Conservation (phyloP, 164 flowering plant species). For the Pachysandra terminalis region DNA sequence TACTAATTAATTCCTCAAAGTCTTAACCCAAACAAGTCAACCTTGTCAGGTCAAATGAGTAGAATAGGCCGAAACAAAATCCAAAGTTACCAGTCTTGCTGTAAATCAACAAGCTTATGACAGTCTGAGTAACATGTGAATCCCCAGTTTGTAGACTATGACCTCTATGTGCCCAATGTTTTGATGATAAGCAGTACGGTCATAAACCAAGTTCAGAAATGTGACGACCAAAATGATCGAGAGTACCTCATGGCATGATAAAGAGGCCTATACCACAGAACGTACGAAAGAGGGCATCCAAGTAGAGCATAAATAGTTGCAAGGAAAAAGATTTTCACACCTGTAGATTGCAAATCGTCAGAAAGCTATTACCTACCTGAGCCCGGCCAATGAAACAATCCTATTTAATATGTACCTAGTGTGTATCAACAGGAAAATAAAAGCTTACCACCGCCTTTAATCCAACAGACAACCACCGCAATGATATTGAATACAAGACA, state of each 20-base stretch:
- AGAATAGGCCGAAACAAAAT: too few relatives aligned
- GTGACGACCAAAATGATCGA: neutral
- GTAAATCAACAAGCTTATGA: too few relatives aligned
- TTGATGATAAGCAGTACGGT: neutral
- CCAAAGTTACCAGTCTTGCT: too few relatives aligned
- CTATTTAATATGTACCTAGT: neutral
- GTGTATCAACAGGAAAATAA: neutral
- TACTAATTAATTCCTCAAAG: too few relatives aligned
- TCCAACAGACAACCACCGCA: constrained; percentile 85
- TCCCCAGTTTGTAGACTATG: neutral
- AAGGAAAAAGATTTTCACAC: constrained; percentile 91
- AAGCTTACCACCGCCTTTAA: constrained; percentile 82
- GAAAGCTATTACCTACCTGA: neutral
- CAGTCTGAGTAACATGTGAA: too few relatives aligned
- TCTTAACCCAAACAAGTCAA: too few relatives aligned
- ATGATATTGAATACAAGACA: constrained; percentile 80
- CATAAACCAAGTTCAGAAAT: neutral
- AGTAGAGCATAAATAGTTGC: constrained; percentile 75
- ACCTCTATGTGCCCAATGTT: neutral
- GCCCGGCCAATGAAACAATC: neutral
- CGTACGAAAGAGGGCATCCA: constrained; percentile 89
- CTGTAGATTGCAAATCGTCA: constrained; percentile 36
- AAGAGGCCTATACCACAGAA: constrained; percentile 96
- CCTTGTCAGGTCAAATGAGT: too few relatives aligned
- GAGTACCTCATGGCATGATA: constrained; percentile 93